phyloP scores from a whole-genome alignment of 1,284 basidiomycete species.

The Microbotryum saponariae region DNA sequence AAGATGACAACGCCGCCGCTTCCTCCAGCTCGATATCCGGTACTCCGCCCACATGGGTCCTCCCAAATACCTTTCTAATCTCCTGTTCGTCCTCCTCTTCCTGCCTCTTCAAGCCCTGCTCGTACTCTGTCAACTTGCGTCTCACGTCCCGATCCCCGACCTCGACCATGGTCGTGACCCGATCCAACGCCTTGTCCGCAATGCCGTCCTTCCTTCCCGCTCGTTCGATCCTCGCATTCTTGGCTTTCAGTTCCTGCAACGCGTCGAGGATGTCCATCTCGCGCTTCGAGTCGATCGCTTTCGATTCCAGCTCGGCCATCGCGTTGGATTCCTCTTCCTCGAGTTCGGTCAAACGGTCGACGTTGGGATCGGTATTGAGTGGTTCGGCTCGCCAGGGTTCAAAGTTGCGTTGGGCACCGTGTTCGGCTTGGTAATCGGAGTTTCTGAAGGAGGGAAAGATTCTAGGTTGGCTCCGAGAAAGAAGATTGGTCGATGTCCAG shows the following conservation, averaged over 20 bases:
- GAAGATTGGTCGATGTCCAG: too few species aligned
- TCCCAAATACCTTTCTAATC: conserved; percentile 69
- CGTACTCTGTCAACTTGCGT: conserved; percentile 49
- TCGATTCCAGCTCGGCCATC: conserved; percentile 91
- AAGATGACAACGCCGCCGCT: conserved; percentile 13
- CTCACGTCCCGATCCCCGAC: conserved; percentile 46
- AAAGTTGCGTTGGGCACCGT: conserved; percentile 88
- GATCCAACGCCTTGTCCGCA: conserved; percentile 44
- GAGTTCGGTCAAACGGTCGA: conserved; percentile 32
- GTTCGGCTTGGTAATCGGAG: conserved; percentile 84
- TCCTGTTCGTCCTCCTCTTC: conserved; percentile 88
- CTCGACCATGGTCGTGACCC: conserved; percentile 45
- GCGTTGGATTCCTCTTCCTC: conserved; percentile 78
- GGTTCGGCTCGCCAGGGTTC: conserved; percentile 78
- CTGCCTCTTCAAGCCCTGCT: conserved; percentile 47
- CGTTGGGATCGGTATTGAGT: conserved; percentile 47
- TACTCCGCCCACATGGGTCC: conserved; percentile 37
- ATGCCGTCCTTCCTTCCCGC: conserved; percentile 45
- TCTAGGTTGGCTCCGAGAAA: background rate
- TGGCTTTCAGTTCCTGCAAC: conserved; percentile 83
- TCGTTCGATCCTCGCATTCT: conserved; percentile 85
- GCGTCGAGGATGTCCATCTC: conserved; percentile 99
- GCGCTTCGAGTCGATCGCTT: conserved; percentile 80
- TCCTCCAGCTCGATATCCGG: conserved; percentile 37
- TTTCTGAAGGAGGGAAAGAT: conserved; percentile 45